Evolutionary conservation across 2,329 filamentous ascomycete species (phyloP), one percentile per base, ranked within the genome.

Genomic region (Graphiopsis chlorocephala): DNA sequence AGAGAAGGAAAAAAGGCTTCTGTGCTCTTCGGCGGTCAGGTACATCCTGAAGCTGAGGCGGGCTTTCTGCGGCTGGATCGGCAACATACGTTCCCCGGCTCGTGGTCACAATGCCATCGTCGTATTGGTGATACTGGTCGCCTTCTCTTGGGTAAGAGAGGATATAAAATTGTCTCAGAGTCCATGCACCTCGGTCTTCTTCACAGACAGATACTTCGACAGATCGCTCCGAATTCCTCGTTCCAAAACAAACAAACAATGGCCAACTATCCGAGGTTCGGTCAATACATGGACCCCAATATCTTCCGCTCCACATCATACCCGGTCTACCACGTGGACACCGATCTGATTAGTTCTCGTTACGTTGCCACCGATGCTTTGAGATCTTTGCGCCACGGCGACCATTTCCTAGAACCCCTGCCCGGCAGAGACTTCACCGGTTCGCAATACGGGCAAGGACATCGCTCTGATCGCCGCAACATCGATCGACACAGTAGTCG

Each of bases 201-300:
- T 33, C 50, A 20, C 50, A 17, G 20, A 31, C 50, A 4, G 10
- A 33, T 12, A n/a, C 38, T 12, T 45, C 17, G 38, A 20, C 2
- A 20, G 8, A 20, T 23, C 38, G 38, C 20, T n/a, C 38, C 11
- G 38, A 23, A 20, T 20, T n/a, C 7, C 17, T n/a, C 38, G 8
- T 45, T 10, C n/a, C 11, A 12, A 5, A 45, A 7, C 14, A 28
- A 15, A 58, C 33, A 15, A 29, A 45, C 31, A 45, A 50, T 62
- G 48, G 45, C 48, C 10, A 42, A 53, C 47, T 60, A 64, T 47
- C 50, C 57, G 1, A 57, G 55, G 26, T 63, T 31, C 10, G 33
- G 50, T 14, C 63, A 23, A 12, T 69, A 64, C 56, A 71, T 71
- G 69, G 68, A 70, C 59, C 64, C 67, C 26, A 65, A 59, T 26